Evolutionary conservation across 2,329 filamentous ascomycete species (phyloP).

Genomic region (Nemania sp.): DNA sequence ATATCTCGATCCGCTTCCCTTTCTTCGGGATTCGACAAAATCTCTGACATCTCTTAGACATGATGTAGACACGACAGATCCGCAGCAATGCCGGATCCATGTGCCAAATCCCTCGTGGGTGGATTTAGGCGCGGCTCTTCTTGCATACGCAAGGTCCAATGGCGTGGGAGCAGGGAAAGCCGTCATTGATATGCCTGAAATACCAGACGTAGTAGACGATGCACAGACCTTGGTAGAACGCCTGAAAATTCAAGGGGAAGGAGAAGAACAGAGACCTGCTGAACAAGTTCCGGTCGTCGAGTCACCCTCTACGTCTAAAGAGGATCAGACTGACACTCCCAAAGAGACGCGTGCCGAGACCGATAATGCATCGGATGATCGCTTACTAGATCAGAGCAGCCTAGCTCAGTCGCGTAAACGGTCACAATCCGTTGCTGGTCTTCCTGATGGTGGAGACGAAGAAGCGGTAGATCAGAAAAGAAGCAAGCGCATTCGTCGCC

Average conservation of each 20-base stretch:
- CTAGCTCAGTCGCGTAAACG: conserved; percentile 57
- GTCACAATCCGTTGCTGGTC: conserved; percentile 64
- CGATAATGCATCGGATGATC: conserved; percentile 39
- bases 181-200: conserved; percentile 43
- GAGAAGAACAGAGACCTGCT: conserved; percentile 13
- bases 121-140: conserved; percentile 47
- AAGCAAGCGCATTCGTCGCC: conserved; percentile 66
- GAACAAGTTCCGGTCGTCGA: conserved; percentile 13
- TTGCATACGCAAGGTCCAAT: conserved; percentile 40
- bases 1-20: conserved; percentile 64
- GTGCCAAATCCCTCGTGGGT: conserved; percentile 46
- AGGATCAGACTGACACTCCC: conserved; percentile 45
- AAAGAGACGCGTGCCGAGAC: conserved; percentile 39
- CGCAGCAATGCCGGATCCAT: conserved; percentile 35
- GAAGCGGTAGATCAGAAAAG: conserved; percentile 62
- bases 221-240: conserved; percentile 32
- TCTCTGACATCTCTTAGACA: conserved; percentile 31
- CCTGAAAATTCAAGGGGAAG: conserved; percentile 23
- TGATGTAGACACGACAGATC: background rate
- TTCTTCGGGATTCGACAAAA: conserved; percentile 57
- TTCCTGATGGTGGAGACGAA: conserved; percentile 59
- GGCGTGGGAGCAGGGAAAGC: conserved; percentile 44
- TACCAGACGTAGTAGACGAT: conserved; percentile 39
- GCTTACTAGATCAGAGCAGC: conserved; percentile 42
- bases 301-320: conserved; percentile 32